These are phyloP conservation scores for Yamadazyma diospyri DNA, from an alignment of 1,139 yeast genomes.

Conservation along the genomic window DNA sequence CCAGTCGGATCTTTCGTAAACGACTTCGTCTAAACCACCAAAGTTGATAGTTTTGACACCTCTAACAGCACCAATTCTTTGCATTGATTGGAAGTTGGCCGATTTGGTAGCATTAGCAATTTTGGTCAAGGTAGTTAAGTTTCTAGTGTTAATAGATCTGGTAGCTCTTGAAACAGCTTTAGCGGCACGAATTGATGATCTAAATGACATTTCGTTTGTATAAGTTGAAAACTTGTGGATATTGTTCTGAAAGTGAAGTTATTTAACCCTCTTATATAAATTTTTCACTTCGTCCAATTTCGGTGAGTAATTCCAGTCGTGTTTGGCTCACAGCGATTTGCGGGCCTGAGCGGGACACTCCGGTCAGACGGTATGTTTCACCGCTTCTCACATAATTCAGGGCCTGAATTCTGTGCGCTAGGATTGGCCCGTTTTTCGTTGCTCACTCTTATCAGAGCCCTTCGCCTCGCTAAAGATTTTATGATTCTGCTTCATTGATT, in stretches of 20 bases:
- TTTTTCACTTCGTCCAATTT: slow-evolving; percentile 5
- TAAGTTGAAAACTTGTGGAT: not conserved
- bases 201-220: slow-evolving; percentile 47
- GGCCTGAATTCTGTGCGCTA: too few species aligned
- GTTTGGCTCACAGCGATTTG: slow-evolving; percentile 1
- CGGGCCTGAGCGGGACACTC: slow-evolving; percentile 5
- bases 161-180: slow-evolving; percentile 54
- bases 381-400: too few species aligned
- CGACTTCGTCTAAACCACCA: slow-evolving; percentile 92
- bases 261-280: slow-evolving; percentile 4
- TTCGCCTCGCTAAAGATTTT: too few species aligned
- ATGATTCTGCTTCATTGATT: too few species aligned
- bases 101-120: slow-evolving; percentile 25
- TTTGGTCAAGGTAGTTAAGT: slow-evolving; percentile 58
- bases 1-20: slow-evolving; percentile 99
- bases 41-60: slow-evolving; percentile 96
- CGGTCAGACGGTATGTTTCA: slow-evolving; percentile 2
- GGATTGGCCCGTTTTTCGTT: too few species aligned
- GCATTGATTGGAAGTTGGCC: slow-evolving; percentile 29
- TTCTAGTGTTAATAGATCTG: slow-evolving; percentile 59
- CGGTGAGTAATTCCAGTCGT: slow-evolving; percentile 7
- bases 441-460: too few species aligned
- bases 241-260: too few species aligned
- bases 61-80: slow-evolving; percentile 50
- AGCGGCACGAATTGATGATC: slow-evolving; percentile 63